Percentiles rank a stretch among this genome's conserved stretches.
Evolutionary conservation across 2,329 filamentous ascomycete species (phyloP).

Genomic region (Gnomoniopsis smithogilvyi): DNA sequence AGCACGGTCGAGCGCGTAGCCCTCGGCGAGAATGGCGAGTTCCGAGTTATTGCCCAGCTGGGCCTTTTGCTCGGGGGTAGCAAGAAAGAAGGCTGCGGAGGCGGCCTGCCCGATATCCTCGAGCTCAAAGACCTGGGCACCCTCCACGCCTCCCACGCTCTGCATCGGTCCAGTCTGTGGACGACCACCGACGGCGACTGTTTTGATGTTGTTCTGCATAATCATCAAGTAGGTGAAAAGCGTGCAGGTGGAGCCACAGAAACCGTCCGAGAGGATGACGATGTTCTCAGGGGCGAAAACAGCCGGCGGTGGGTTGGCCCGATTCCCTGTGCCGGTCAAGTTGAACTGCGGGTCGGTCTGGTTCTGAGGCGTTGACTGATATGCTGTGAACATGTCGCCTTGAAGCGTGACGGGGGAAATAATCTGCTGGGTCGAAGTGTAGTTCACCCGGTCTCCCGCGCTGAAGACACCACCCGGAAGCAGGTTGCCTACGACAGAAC

Average conservation of each 20-base stretch:
- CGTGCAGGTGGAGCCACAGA: slow-evolving; percentile 53
- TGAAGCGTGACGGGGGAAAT: slow-evolving; percentile 32
- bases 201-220: slow-evolving; percentile 43
- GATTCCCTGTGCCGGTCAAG: slow-evolving; percentile 39
- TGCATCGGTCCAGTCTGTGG: slow-evolving; percentile 43
- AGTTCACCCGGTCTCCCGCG: slow-evolving; percentile 25
- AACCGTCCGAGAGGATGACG: slow-evolving; percentile 51
- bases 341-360: slow-evolving; percentile 32
- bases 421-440: slow-evolving; percentile 29
- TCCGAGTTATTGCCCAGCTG: slow-evolving; percentile 21
- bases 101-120: slow-evolving; percentile 27
- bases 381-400: slow-evolving; percentile 46
- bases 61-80: slow-evolving; percentile 17
- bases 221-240: slow-evolving; percentile 54
- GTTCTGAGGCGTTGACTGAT: slow-evolving; percentile 40
- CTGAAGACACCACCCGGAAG: slow-evolving; percentile 44
- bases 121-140: slow-evolving; percentile 34
- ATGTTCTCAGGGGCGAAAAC: slow-evolving; percentile 50
- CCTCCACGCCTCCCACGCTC: slow-evolving; percentile 46
- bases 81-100: slow-evolving; percentile 24
- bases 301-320: slow-evolving; percentile 38
- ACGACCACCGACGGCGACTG: slow-evolving; percentile 45
- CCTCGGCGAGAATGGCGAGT: slow-evolving; percentile 29
- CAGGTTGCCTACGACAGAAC: slow-evolving; percentile 41
- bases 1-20: slow-evolving; percentile 30